Evolutionary conservation across 495 filamentous ascomycete genomes (phyloP), one percentile per base, ranked within the genome.

Genomic region (Sphaerosporella brunnea): DNA sequence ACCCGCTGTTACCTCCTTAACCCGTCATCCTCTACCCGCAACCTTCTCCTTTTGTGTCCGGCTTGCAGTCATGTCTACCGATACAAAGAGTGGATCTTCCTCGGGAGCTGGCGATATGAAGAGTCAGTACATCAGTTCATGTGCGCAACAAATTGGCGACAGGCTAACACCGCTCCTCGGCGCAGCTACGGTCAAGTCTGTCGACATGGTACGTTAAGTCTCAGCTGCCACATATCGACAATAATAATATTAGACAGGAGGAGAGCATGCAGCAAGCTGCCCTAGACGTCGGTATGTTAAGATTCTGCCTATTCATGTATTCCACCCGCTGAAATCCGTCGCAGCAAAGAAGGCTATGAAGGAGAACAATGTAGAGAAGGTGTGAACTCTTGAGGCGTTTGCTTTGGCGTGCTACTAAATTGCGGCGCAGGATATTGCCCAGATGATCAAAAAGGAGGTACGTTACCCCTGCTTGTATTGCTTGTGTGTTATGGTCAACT

Each of bases 261-360:
- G 90, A 96, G 53, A 88, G 95, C 50, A 93, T 96, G 92, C 84
- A 93, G 59, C 78, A 82, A 55, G 86, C 93, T 64, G 85, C 79
- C 23, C 77, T 96, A 53, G 84, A 93, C 68, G 77, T 94, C 63
- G 84, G 88, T 94, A 79, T 53, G 85, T 69, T 50, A n/a, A n/a
- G n/a, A n/a, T n/a, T n/a, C n/a, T n/a, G n/a, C n/a, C n/a, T n/a
- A n/a, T n/a, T n/a, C n/a, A n/a, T n/a, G 5, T 30, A 20, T 28
- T 15, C n/a, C 56, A 62, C 53, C 63, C 53, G 54, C 38, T 30
- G 51, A 11, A 56, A 45, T 5, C 21, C 10, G 18, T 7, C 37
- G 52, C 49, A 96, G 90, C 90, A 42, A 81, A 82, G 64, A 82
- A 90, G 67, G 92, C 88, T 9, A 95, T 95, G 80, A 72, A 74